Evolutionary conservation across 2,329 filamentous ascomycete genomes (phyloP).

Genomic region (Dactylella cylindrospora): DNA sequence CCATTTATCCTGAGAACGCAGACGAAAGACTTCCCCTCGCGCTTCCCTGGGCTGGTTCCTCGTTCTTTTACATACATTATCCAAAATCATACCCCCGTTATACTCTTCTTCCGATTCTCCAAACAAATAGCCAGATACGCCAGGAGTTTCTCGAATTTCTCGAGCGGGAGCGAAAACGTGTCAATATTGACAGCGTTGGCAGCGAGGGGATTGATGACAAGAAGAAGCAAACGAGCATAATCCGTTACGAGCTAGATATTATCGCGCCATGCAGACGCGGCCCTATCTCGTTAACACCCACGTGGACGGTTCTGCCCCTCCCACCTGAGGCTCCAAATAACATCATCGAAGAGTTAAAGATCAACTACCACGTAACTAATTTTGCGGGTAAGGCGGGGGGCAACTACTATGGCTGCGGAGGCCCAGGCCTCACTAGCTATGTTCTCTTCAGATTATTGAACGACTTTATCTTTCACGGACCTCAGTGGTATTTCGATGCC

Average conservation of each 20-base stretch:
- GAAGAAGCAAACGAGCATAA: too few species aligned
- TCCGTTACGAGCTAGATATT: constrained; percentile 14
- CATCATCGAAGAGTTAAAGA: constrained; percentile 13
- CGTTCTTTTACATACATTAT: not conserved
- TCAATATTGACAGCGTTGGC: not conserved
- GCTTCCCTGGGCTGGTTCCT: not conserved
- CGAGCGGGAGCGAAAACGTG: not conserved
- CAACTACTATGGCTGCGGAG: constrained; percentile 2
- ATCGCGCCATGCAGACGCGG: not conserved
- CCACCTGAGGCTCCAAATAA: constrained; percentile 24
- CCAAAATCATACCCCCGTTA: constrained; percentile 6
- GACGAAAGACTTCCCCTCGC: not conserved
- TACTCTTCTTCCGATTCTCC: constrained; percentile 18
- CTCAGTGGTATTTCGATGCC: constrained; percentile 15
- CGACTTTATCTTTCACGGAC: constrained; percentile 21
- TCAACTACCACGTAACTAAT: constrained; percentile 7
- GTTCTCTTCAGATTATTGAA: constrained; percentile 2
- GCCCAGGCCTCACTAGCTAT: not conserved
- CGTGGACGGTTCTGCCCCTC: constrained; percentile 13
- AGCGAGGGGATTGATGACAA: not conserved
- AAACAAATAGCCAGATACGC: constrained; percentile 17
- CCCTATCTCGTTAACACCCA: not conserved
- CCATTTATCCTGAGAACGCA: not conserved
- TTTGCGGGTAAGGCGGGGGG: not conserved
- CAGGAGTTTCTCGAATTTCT: constrained; percentile 18